Percentiles rank a stretch among this genome's conserved stretches.
Evolutionary conservation across 2,329 filamentous ascomycete species (phyloP).

Genomic region (Fusarium denticulatum): DNA sequence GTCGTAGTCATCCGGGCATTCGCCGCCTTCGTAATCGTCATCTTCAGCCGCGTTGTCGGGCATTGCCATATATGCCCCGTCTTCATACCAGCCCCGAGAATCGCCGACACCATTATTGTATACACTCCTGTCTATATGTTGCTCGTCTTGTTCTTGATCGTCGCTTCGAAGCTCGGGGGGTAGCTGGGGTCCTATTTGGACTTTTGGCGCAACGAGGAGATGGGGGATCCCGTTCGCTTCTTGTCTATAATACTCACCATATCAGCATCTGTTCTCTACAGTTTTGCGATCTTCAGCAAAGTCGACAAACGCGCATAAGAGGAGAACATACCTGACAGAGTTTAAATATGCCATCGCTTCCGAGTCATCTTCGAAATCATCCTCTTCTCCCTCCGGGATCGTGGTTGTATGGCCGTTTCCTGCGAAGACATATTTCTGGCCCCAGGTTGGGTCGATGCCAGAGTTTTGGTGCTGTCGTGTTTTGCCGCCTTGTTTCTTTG

Average conservation of each 20-base stretch:
- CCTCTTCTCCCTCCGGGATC: conserved; percentile 62
- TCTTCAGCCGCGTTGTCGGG: conserved; percentile 52
- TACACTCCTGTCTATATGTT: conserved; percentile 53
- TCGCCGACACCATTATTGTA: conserved; percentile 63
- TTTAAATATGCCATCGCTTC: conserved; percentile 77
- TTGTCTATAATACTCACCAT: conserved; percentile 67
- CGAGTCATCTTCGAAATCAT: conserved; percentile 73
- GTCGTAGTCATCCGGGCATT: conserved; percentile 39
- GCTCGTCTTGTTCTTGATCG: conserved; percentile 43
- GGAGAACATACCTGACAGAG: conserved; percentile 72
- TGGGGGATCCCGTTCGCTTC: conserved; percentile 80
- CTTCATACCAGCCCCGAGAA: conserved; percentile 73
- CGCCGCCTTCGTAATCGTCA: conserved; percentile 42
- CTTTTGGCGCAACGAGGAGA: conserved; percentile 71
- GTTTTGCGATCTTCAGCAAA: conserved; percentile 44
- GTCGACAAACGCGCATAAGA: not conserved
- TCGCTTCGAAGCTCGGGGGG: conserved; percentile 50
- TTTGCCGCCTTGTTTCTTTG: conserved; percentile 46
- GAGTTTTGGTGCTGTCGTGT: conserved; percentile 55
- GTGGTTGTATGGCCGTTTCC: conserved; percentile 63
- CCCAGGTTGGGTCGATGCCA: conserved; percentile 71
- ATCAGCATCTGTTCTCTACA: conserved; percentile 54
- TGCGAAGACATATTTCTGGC: conserved; percentile 77
- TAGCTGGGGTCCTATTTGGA: conserved; percentile 62
- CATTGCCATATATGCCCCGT: conserved; percentile 80